Conservation (phyloP, 768 basidiomycete species). For the Mycena vulgaris region DNA sequence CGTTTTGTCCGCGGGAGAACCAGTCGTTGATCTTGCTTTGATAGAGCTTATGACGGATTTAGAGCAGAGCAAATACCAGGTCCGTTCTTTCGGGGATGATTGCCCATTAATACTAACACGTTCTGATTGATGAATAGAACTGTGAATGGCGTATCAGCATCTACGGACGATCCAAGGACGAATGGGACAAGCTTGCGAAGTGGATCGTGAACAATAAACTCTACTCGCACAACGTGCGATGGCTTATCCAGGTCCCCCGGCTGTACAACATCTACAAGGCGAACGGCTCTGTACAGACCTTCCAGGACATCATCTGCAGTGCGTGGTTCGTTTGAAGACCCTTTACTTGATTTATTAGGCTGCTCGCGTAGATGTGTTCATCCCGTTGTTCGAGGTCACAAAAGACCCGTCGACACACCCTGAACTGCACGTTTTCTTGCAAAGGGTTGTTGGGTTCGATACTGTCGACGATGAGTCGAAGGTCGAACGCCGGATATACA, state of each 20-base stretch:
- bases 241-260: constrained; percentile 97
- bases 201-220: constrained; percentile 97
- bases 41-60: constrained; percentile 97
- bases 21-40: background rate
- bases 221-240: constrained; percentile 96
- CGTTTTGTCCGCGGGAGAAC: background rate
- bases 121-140: constrained; percentile 64
- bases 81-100: constrained; percentile 46
- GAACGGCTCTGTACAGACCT: constrained; percentile 85
- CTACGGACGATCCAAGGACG: constrained; percentile 85
- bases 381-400: constrained; percentile 96
- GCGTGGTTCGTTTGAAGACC: constrained; percentile 47
- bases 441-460: constrained; percentile 96
- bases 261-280: constrained; percentile 97
- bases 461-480: constrained; percentile 99
- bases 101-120: background rate
- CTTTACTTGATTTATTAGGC: background rate
- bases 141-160: constrained; percentile 98
- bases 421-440: constrained; percentile 94
- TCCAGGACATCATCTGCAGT: constrained; percentile 94
- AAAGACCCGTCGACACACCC: constrained; percentile 92
- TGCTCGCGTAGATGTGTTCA: constrained; percentile 81
- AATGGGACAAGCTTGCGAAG: constrained; percentile 99
- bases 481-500: constrained; percentile 90
- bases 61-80: constrained; percentile 99